Evolutionary conservation across 192 early-diverging fungal genomes (phyloP).

Genomic region (Coemansia furcata): DNA sequence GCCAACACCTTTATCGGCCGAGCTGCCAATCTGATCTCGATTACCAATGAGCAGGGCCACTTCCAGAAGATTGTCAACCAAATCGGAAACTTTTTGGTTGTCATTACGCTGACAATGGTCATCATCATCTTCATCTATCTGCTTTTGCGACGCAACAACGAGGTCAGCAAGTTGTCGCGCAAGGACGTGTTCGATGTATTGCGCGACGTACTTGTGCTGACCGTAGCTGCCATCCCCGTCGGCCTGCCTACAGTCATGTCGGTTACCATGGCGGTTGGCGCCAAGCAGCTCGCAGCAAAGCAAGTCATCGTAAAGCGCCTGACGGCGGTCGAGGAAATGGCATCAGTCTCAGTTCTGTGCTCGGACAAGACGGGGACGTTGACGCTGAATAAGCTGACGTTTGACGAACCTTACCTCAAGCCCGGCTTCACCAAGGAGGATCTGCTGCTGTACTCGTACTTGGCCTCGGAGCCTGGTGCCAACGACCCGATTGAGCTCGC

Average conservation of each 20-base stretch:
- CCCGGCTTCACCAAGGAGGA: slow-evolving; percentile 70
- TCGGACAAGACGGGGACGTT: slow-evolving; percentile 89
- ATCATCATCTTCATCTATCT: slow-evolving; percentile 78
- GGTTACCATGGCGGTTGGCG: slow-evolving; percentile 94
- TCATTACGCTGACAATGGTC: slow-evolving; percentile 75
- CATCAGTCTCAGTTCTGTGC: slow-evolving; percentile 82
- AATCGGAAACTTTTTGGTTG: slow-evolving; percentile 91
- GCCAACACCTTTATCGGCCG: slow-evolving; percentile 93
- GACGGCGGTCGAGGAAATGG: slow-evolving; percentile 91
- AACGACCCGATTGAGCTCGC: slow-evolving; percentile 88
- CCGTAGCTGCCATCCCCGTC: slow-evolving; percentile 91
- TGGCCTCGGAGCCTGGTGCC: slow-evolving; percentile 84
- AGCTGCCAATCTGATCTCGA: slow-evolving; percentile 88
- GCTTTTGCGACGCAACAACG: slow-evolving; percentile 53
- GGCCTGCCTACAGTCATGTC: slow-evolving; percentile 92
- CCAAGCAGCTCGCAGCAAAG: slow-evolving; percentile 80
- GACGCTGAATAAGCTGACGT: slow-evolving; percentile 86
- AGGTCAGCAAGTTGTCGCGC: slow-evolving; percentile 47
- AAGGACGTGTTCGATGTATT: slow-evolving; percentile 65
- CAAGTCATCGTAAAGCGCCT: slow-evolving; percentile 92
- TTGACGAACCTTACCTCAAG: slow-evolving; percentile 80
- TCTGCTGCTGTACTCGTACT: slow-evolving; percentile 74
- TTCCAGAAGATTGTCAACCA: slow-evolving; percentile 94
- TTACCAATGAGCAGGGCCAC: slow-evolving; percentile 91
- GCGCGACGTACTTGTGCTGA: slow-evolving; percentile 76